A percentile compares a stretch with the other conserved stretches of the same genome.
Evolutionary conservation across 2,329 filamentous ascomycete species (phyloP).

Genomic region (Clarireedia homoeocarpa): DNA sequence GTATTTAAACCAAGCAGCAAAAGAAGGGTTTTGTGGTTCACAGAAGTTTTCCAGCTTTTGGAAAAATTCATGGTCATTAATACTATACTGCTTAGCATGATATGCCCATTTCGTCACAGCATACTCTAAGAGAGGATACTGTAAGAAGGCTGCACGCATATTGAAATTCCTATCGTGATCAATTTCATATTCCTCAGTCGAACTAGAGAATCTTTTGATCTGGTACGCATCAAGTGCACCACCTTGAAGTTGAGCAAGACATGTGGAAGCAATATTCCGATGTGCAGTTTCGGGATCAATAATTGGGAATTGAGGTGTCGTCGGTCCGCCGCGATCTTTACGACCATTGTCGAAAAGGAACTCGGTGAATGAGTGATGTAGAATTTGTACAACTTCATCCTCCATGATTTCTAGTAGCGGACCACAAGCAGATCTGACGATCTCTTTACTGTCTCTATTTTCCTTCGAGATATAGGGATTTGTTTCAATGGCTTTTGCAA

Average conservation of each 20-base stretch:
- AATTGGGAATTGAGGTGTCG: slow-evolving; percentile 2
- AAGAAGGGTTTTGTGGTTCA: slow-evolving; percentile 6
- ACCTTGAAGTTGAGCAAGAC: slow-evolving; percentile 3
- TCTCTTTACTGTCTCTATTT: slow-evolving; percentile 26
- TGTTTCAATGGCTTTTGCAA: not conserved
- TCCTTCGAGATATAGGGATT: not conserved
- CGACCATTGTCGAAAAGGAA: slow-evolving; percentile 30
- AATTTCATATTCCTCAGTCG: too few relatives aligned
- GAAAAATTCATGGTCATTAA: slow-evolving; percentile 12
- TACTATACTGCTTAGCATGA: slow-evolving; percentile 14
- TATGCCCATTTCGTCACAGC: slow-evolving; percentile 13
- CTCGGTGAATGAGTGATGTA: slow-evolving; percentile 43
- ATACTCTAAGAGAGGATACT: slow-evolving; percentile 17
- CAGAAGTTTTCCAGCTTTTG: slow-evolving; percentile 11
- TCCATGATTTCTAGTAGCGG: slow-evolving; percentile 37
- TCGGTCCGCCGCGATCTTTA: not conserved
- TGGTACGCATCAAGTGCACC: not conserved
- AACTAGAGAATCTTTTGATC: not conserved
- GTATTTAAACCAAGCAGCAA: slow-evolving; percentile 13
- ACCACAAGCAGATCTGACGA: slow-evolving; percentile 33
- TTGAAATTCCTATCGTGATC: not conserved
- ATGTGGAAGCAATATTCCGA: not conserved
- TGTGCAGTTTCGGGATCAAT: slow-evolving; percentile 5
- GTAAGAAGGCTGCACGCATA: not conserved
- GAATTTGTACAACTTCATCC: slow-evolving; percentile 37